Base-by-base conservation (phyloP, 352 stramenopile genomes). In the Phytophthora rubi region DNA sequence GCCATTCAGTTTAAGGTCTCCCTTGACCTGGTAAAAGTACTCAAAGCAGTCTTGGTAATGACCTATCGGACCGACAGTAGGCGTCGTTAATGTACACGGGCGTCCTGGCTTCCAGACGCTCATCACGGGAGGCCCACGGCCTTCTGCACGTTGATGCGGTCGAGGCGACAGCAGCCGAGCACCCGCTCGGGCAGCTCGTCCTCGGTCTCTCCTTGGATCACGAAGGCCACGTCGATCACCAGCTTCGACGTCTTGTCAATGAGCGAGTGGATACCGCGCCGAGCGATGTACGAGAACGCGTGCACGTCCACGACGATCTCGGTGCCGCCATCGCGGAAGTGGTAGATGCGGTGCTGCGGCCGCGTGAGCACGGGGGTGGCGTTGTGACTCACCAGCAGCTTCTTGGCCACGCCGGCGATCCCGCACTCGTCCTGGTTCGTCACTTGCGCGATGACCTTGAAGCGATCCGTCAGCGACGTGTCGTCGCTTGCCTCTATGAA, bases 181-280 rank as follows among this genome's bases (percentile, higher is more conserved):
- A 96, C 82, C 65, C 90, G 86, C 70, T 97, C 91, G 0, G 91
- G 91, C 26, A 97, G 67, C 57, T 97, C 90, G 30, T 96, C 86
- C 18, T 97, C 88, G 1, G 83, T 86, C 67, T 97, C 90, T 33
- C 91, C 90, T 66, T 97, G 88, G 12, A 97, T 77, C 15, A 96
- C 88, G 61, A 96, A 95, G 0, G 81, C 86, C 7, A 97, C 78
- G 76, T 97, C 91, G 61, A 97, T 93, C 47, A 97, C 85, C 18
- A 97, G 71, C 30, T 82, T 79, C 35, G 84, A 72, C 4, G 79
- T 90, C 77, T 92, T 94, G 80, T 94, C 83, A 13, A 94, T 71
- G 47, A 95, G 70, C 51, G 89, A 72, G 77, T 93, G 74, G 72
- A 95, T 93, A 52, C 88, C 88, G 15, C 84, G 86, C 2, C 88